These are phyloP conservation scores for Poa annua DNA, from an alignment of 176 grass and related monocot species.

Conservation along the genomic window DNA sequence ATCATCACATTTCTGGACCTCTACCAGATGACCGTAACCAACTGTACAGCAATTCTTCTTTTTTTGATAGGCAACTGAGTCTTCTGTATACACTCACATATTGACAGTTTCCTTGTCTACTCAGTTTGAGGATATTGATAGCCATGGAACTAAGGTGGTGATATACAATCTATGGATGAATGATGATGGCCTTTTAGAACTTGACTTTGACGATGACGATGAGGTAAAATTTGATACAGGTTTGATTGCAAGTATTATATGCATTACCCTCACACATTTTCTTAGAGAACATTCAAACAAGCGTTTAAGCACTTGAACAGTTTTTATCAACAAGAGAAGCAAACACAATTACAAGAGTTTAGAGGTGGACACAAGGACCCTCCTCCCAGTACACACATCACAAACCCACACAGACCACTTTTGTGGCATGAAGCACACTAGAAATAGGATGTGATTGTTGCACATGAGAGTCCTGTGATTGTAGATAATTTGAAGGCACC, in stretches of 20 bases:
- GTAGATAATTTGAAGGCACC: background rate
- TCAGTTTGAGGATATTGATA: slow-evolving; percentile 86
- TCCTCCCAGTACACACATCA: background rate
- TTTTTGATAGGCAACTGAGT: background rate
- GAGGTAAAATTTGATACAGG: slow-evolving; percentile 62
- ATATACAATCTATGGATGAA: slow-evolving; percentile 99
- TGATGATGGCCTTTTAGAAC: slow-evolving; percentile 94
- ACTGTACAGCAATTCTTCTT: background rate
- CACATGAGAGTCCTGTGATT: background rate
- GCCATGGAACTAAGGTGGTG: slow-evolving; percentile 85
- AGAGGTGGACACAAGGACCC: background rate
- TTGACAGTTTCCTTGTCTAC: slow-evolving; percentile 45
- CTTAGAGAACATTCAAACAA: slow-evolving; percentile 7
- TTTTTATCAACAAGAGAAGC: background rate
- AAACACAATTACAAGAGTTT: background rate
- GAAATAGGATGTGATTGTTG: background rate
- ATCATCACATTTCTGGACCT: slow-evolving; percentile 34
- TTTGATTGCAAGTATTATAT: slow-evolving; percentile 14
- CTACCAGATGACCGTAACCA: slow-evolving; percentile 19
- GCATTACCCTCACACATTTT: background rate
- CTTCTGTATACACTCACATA: slow-evolving; percentile 19
- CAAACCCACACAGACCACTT: background rate
- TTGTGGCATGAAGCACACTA: background rate
- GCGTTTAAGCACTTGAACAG: background rate
- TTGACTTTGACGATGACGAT: slow-evolving; percentile 95